These are phyloP conservation scores for Lagenaria siceraria DNA, from an alignment of 306 rosid genomes.

Conservation along the genomic window DNA sequence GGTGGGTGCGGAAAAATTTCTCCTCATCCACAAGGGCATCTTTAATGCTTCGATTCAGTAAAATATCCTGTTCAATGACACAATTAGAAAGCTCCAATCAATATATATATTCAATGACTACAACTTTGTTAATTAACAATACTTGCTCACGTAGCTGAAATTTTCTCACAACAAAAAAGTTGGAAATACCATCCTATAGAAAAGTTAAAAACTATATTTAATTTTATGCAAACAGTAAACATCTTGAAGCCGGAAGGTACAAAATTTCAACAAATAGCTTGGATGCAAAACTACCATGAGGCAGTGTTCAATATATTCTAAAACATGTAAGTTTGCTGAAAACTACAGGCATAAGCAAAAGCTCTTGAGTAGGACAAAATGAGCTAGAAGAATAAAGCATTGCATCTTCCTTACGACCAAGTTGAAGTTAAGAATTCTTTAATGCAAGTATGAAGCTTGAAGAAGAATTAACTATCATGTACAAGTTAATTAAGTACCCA, in stretches of 20 bases:
- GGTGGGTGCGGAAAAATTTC: constrained; percentile 80
- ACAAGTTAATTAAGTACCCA: background rate
- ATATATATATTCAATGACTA: background rate
- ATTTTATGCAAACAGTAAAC: background rate
- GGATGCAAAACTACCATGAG: background rate
- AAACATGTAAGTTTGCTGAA: background rate
- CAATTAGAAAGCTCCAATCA: background rate
- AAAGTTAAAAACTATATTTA: background rate
- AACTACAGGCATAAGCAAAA: background rate
- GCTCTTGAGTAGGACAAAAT: background rate
- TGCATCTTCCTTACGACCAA: background rate
- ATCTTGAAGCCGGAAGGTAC: background rate
- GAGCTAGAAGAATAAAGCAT: background rate
- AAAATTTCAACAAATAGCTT: background rate
- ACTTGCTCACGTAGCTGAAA: background rate
- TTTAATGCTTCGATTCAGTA: constrained; percentile 68
- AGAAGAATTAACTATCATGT: background rate
- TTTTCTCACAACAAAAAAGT: background rate
- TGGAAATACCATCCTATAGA: background rate
- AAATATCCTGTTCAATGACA: constrained; percentile 55
- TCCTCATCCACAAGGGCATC: constrained; percentile 96
- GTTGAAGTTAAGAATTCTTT: background rate
- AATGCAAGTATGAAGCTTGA: background rate
- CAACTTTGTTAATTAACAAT: background rate
- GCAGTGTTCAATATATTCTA: background rate